Base-by-base conservation (phyloP, 495 filamentous ascomycete genomes). In the Hypoxylon intermedium region DNA sequence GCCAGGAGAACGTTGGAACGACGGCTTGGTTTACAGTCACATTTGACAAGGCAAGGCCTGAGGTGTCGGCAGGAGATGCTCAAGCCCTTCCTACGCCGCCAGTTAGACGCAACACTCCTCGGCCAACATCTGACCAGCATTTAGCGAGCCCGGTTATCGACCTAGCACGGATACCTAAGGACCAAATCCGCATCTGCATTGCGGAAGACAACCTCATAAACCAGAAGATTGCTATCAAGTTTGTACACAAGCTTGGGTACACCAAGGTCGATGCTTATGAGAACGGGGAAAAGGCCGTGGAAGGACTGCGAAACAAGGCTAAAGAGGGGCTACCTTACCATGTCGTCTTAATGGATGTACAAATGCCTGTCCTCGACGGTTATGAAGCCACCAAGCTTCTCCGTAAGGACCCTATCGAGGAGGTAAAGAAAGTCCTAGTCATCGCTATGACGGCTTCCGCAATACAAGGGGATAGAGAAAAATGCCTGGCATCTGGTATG, bases 361-460 rank as follows among this genome's bases (percentile, higher is more conserved):
- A 96, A 76, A 97, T 97, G 92, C 92, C 92, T 0, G 85, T 92
- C 5, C 82, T 96, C 1, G 92, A 96, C 68, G 92, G 92, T n/a
- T 97, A 96, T 73, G 89, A 95, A 68, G 91, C 91, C 9, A 96
- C 92, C 0, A 87, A 88, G 45, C 80, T 89, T 44, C 84, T 97
- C 38, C 85, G 92, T 2, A 82, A 83, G 40, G 90, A 96, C 72
- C 72, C 82, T 0, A 85, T 91, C 41, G 85, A 89, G 1, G 80
- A 81, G 4, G 90, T 97, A 2, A 82, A 88, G 36, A 83, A 87
- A 37, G 83, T 92, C 0, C 79, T 97, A 9, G 86, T 97, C 48
- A 94, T 97, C 55, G 92, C 92, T 31, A 96, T 97, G 92, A 97
- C 92, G 2, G 92, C 92, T 2, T 89, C 85, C 46, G 92, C 92